Conservation (phyloP, 2,329 filamentous ascomycete genomes). For the Fusarium staphyleae region DNA sequence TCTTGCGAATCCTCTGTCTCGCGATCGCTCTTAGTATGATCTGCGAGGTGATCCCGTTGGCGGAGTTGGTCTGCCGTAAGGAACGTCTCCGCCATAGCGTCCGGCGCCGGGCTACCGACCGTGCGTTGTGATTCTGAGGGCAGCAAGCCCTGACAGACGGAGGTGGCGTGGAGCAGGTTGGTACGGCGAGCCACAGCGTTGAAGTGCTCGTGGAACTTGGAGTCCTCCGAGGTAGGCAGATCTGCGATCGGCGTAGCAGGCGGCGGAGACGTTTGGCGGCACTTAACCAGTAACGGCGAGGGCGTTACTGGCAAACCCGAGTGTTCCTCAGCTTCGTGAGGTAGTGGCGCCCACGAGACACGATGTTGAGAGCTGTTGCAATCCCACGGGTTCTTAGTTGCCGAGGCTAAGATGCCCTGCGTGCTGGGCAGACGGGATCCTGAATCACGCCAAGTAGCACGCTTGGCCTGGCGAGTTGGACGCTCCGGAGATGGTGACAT, state of each 20-base stretch:
- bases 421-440: slow-evolving; percentile 42
- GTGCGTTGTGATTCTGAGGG: slow-evolving; percentile 52
- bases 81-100: slow-evolving; percentile 40
- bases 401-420: slow-evolving; percentile 47
- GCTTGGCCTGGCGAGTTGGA: slow-evolving; percentile 24
- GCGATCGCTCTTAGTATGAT: slow-evolving; percentile 14
- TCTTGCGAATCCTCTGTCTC: slow-evolving; percentile 40
- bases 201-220: slow-evolving; percentile 58
- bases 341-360: slow-evolving; percentile 50
- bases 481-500: slow-evolving; percentile 57
- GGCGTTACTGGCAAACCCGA: slow-evolving; percentile 13
- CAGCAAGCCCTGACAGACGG: slow-evolving; percentile 44
- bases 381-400: slow-evolving; percentile 47
- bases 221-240: slow-evolving; percentile 45
- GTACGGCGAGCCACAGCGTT: slow-evolving; percentile 50
- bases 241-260: slow-evolving; percentile 48
- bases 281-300: slow-evolving; percentile 14
- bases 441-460: slow-evolving; percentile 32
- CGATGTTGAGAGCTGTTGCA: slow-evolving; percentile 38
- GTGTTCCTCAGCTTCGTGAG: slow-evolving; percentile 34
- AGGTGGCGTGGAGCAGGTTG: slow-evolving; percentile 31
- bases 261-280: slow-evolving; percentile 53
- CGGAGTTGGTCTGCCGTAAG: slow-evolving; percentile 36
- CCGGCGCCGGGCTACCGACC: slow-evolving; percentile 33
- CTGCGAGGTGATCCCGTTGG: slow-evolving; percentile 5